These are phyloP conservation scores for Xylaria intraflava DNA, from an alignment of 495 filamentous ascomycete genomes.

Conservation along the genomic window DNA sequence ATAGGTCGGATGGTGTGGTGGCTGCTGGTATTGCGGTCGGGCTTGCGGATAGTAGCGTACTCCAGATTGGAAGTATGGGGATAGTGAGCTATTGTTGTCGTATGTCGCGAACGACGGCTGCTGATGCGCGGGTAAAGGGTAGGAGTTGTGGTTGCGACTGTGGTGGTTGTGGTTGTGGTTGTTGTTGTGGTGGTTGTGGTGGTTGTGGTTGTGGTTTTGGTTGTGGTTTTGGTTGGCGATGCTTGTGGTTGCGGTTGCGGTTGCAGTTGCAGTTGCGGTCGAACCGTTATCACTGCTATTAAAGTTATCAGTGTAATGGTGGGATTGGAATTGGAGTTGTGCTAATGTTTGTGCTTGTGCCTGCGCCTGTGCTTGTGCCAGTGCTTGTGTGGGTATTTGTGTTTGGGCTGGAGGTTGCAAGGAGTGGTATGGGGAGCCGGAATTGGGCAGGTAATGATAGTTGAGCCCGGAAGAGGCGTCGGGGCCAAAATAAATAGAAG, in stretches of 20 bases:
- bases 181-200: slow-evolving; percentile 3
- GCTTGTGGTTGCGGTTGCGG: slow-evolving; percentile 6
- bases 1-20: slow-evolving; percentile 7
- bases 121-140: slow-evolving; percentile 12
- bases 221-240: slow-evolving; percentile 1
- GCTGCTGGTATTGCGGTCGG: slow-evolving; percentile 12
- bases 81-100: slow-evolving; percentile 13
- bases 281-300: slow-evolving; percentile 4
- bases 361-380: no score
- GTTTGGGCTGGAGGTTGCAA: slow-evolving; percentile 13
- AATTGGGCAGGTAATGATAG: slow-evolving; percentile 4
- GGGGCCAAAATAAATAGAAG: slow-evolving; percentile 39
- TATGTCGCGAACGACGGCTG: slow-evolving; percentile 4
- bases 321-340: slow-evolving; percentile 6
- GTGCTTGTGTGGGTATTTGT: background rate
- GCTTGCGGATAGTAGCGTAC: slow-evolving; percentile 7
- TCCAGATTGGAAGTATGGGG: slow-evolving; percentile 9
- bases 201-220: slow-evolving; percentile 7
- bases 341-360: slow-evolving; percentile 5
- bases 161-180: slow-evolving; percentile 8
- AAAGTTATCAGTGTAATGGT: slow-evolving; percentile 4
- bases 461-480: background rate
- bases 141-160: slow-evolving; percentile 11
- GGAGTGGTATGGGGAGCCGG: no score
- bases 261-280: slow-evolving; percentile 8